These are phyloP conservation scores for Crithidia brevicula DNA, from an alignment of 208 protist species.

Conservation along the genomic window DNA sequence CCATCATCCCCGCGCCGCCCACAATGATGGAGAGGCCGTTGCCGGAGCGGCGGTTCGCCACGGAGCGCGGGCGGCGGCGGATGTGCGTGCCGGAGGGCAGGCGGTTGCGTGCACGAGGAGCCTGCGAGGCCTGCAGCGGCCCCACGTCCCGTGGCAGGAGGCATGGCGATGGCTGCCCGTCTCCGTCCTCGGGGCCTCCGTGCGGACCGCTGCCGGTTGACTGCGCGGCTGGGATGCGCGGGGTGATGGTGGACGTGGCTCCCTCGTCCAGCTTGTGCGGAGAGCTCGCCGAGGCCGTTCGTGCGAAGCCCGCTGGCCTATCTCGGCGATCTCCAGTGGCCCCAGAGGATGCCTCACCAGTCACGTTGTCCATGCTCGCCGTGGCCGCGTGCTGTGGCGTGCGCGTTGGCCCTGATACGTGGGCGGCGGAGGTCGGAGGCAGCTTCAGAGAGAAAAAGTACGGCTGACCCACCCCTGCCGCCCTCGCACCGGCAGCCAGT, in stretches of 20 bases:
- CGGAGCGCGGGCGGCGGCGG: slow-evolving; percentile 65
- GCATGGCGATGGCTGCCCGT: slow-evolving; percentile 1
- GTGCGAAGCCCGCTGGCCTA: neutral
- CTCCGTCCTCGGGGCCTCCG: neutral
- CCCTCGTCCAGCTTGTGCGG: slow-evolving; percentile 3
- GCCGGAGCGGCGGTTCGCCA: slow-evolving; percentile 23
- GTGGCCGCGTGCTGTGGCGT: neutral
- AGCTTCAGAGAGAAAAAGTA: slow-evolving; percentile 30
- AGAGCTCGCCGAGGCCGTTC: neutral
- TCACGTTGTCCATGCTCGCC: slow-evolving; percentile 1
- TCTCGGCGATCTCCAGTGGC: slow-evolving; percentile 2
- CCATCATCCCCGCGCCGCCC: neutral
- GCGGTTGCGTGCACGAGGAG: slow-evolving; percentile 26
- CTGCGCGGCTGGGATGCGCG: slow-evolving; percentile 7
- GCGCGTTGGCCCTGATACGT: neutral
- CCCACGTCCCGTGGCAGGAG: slow-evolving; percentile 40
- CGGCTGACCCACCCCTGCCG: neutral
- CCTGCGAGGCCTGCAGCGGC: slow-evolving; percentile 39
- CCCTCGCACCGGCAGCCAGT: slow-evolving; percentile 11
- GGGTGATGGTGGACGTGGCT: neutral
- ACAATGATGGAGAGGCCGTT: too few relatives aligned
- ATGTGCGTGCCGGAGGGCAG: slow-evolving; percentile 82
- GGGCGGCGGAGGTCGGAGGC: slow-evolving; percentile 6
- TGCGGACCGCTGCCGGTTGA: neutral
- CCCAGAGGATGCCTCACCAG: neutral